Conservation (phyloP, 1,284 basidiomycete species). For the Phlebopus sp. region DNA sequence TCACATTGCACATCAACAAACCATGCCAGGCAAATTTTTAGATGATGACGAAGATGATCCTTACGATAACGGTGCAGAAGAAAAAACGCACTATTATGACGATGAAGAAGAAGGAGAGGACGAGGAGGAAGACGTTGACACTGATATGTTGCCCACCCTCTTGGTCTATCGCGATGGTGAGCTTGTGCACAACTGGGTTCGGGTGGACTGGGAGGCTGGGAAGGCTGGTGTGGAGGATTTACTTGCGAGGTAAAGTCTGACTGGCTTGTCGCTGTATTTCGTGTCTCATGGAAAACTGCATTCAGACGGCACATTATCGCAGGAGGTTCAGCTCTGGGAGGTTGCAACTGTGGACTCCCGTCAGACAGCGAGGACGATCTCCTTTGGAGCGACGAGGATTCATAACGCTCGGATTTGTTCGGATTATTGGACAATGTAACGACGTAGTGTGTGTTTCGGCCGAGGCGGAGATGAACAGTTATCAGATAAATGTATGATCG, state of each 20-base stretch:
- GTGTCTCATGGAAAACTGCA: neutral
- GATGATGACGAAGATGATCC: conserved; percentile 49
- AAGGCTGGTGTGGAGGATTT: conserved; percentile 64
- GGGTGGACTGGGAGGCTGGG: conserved; percentile 82
- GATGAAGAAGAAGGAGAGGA: conserved; percentile 38
- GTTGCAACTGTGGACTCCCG: conserved; percentile 30
- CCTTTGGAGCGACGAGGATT: conserved; percentile 31
- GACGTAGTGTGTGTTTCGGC: too few species aligned
- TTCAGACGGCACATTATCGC: conserved; percentile 32
- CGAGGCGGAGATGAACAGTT: neutral
- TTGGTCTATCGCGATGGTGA: conserved; percentile 82
- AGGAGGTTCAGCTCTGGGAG: conserved; percentile 6
- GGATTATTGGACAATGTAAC: too few species aligned
- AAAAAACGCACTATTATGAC: conserved; percentile 29
- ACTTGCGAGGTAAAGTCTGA: conserved; percentile 51
- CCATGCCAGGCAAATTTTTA: conserved; percentile 28
- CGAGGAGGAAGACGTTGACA: conserved; percentile 55
- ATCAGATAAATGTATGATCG: conserved; percentile 5
- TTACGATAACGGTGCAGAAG: conserved; percentile 34
- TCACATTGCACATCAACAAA: conserved; percentile 12
- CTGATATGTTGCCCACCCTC: conserved; percentile 80
- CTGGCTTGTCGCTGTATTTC: neutral
- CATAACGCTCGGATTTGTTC: conserved; percentile 4
- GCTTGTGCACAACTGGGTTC: conserved; percentile 77
- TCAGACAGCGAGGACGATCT: conserved; percentile 36